Conservation (phyloP, 306 rosid genomes). For the Sicyos baderoa region DNA sequence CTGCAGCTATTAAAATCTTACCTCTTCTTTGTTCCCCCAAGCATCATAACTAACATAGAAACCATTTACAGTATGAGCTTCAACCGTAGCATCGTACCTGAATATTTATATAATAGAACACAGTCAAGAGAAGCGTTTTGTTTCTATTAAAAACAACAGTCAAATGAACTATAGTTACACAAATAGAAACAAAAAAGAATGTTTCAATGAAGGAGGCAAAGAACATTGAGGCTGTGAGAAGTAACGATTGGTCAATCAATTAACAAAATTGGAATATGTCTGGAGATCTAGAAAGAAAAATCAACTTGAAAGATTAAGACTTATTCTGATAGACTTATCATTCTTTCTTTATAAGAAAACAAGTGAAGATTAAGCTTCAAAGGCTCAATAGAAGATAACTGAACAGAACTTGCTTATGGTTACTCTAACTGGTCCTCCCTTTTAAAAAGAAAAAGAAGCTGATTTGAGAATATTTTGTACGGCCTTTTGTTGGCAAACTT, state of each 20-base stretch:
- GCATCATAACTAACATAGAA: conserved; percentile 59
- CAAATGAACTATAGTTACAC: conserved; percentile 18
- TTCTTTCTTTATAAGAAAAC: no score
- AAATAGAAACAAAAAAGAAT: conserved; percentile 10
- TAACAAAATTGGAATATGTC: no score
- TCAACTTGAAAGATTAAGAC: no score
- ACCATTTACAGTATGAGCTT: conserved; percentile 70
- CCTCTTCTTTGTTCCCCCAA: conserved; percentile 99
- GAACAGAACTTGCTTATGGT: no score
- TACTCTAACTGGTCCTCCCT: no score
- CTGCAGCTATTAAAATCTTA: conserved; percentile 27
- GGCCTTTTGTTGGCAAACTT: no score
- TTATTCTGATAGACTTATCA: no score
- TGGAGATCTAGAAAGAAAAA: no score
- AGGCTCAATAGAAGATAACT: no score
- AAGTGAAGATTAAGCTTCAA: no score
- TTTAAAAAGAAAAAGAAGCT: no score
- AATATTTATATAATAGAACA: conserved; percentile 38
- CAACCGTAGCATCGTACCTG: conserved; percentile 86
- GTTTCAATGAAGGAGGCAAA: background rate
- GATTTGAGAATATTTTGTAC: no score
- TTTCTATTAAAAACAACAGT: conserved; percentile 9
- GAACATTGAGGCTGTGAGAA: background rate
- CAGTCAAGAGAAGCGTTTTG: conserved; percentile 11
- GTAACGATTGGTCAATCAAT: background rate